A percentile compares a stretch with the other conserved stretches of the same genome.
Evolutionary conservation across 345 rosid genomes (phyloP).

Genomic region (Corchorus olitorius): DNA sequence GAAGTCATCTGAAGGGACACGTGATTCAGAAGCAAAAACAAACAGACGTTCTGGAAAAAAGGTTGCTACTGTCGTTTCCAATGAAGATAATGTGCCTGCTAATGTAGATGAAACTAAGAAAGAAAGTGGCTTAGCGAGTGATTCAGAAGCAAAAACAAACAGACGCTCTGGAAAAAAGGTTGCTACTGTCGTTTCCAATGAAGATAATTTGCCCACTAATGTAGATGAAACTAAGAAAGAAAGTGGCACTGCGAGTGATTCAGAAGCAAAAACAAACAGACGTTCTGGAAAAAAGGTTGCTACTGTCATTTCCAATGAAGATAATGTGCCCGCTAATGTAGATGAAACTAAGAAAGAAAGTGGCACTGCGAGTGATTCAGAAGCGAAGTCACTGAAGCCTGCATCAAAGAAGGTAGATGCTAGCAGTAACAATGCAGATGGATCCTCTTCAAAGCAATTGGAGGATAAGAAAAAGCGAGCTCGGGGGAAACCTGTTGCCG

Average conservation of each 20-base stretch:
- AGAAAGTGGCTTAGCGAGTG: slow-evolving; percentile 43
- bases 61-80: slow-evolving; percentile 38
- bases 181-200: slow-evolving; percentile 38
- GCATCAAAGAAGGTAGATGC: slow-evolving; percentile 52
- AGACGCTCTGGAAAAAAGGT: slow-evolving; percentile 47
- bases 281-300: slow-evolving; percentile 44
- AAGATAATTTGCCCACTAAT: slow-evolving; percentile 34
- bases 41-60: slow-evolving; percentile 43
- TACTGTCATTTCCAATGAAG: slow-evolving; percentile 44
- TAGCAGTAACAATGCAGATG: slow-evolving; percentile 47
- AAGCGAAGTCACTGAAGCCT: slow-evolving; percentile 47
- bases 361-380: slow-evolving; percentile 43
- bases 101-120: slow-evolving; percentile 38
- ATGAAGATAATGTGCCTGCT: slow-evolving; percentile 40
- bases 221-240: slow-evolving; percentile 44
- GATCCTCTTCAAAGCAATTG: slow-evolving; percentile 42
- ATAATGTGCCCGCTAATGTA: slow-evolving; percentile 26
- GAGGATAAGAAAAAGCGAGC: slow-evolving; percentile 55
- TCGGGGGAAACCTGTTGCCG: slow-evolving; percentile 49
- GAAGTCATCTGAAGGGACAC: slow-evolving; percentile 50
- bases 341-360: slow-evolving; percentile 49
- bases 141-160: slow-evolving; percentile 49
- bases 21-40: slow-evolving; percentile 54
- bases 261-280: slow-evolving; percentile 49
- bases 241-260: slow-evolving; percentile 40